phyloP scores from a whole-genome alignment of 2,329 filamentous ascomycete species.

The Verticillium tricorpus region DNA sequence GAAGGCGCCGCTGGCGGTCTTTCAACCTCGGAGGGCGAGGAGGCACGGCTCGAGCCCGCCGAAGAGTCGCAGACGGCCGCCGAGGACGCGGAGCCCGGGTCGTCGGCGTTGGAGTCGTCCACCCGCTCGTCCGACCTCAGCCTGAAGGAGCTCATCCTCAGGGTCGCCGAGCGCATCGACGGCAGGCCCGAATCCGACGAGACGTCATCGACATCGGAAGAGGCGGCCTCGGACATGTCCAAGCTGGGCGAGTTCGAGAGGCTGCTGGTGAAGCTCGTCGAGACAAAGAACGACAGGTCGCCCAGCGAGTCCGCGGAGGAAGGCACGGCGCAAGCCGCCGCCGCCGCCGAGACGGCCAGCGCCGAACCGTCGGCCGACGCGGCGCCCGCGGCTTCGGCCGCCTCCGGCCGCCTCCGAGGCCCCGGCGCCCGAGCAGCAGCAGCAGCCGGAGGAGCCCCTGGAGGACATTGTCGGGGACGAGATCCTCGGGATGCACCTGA shows the following conservation, averaged over 20 bases:
- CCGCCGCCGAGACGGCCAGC: background rate
- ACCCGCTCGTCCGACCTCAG: constrained; percentile 7
- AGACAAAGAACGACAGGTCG: constrained; percentile 11
- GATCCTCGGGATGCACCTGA: constrained; percentile 67
- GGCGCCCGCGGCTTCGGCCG: background rate
- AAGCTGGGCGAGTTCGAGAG: constrained; percentile 46
- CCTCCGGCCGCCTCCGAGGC: no score
- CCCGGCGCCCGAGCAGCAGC: constrained; percentile 6
- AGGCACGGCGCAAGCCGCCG: background rate
- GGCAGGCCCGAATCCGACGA: constrained; percentile 19
- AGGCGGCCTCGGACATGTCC: constrained; percentile 21
- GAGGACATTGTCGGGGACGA: constrained; percentile 18
- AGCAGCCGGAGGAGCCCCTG: constrained; percentile 3
- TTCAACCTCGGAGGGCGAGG: background rate
- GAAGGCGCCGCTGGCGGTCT: background rate
- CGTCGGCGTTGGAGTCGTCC: background rate
- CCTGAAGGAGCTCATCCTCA: constrained; percentile 47
- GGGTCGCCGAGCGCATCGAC: constrained; percentile 42
- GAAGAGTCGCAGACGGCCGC: background rate
- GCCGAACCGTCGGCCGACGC: background rate
- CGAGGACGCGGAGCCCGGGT: background rate
- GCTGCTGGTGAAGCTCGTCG: constrained; percentile 44
- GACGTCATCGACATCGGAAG: constrained; percentile 14
- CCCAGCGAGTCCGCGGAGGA: background rate
- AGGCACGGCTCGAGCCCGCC: background rate